Evolutionary conservation across 306 rosid species (phyloP).

Genomic region (Arachis stenosperma): DNA sequence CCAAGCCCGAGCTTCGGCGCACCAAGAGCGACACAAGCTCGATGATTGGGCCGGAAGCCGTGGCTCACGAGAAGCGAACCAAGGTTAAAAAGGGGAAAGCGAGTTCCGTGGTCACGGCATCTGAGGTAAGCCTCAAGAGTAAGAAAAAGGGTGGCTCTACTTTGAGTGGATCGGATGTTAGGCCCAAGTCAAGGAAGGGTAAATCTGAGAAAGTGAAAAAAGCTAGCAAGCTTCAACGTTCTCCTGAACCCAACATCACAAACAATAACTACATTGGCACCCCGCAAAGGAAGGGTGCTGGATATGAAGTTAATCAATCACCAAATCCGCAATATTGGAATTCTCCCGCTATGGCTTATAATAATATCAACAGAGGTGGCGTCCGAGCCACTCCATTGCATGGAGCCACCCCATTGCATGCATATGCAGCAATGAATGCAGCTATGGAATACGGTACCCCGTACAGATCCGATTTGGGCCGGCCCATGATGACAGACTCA

Average conservation of each 20-base stretch:
- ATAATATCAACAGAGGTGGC: not conserved
- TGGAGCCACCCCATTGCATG: constrained; percentile 39
- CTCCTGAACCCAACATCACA: not conserved
- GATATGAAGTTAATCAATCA: constrained; percentile 37
- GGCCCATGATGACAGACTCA: constrained; percentile 62
- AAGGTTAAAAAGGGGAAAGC: constrained; percentile 43
- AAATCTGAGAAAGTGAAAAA: constrained; percentile 10
- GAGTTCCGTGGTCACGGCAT: constrained; percentile 44
- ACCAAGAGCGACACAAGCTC: constrained; percentile 83
- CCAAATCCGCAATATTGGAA: constrained; percentile 31
- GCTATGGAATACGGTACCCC: constrained; percentile 62
- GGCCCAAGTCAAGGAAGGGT: constrained; percentile 4
- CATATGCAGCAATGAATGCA: constrained; percentile 11
- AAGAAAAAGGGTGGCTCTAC: constrained; percentile 45
- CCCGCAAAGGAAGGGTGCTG: not conserved
- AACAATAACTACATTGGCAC: not conserved
- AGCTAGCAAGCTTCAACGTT: not conserved
- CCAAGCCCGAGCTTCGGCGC: constrained; percentile 55
- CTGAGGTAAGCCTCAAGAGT: constrained; percentile 39
- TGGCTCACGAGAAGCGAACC: constrained; percentile 40
- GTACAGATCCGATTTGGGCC: constrained; percentile 44
- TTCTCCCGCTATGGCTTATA: not conserved
- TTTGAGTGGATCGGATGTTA: constrained; percentile 45
- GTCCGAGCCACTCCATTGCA: constrained; percentile 41
- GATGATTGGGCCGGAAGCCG: constrained; percentile 56